Evolutionary conservation across 176 grass and related monocot genomes (phyloP), one percentile per base, ranked within the genome.

Genomic region (Tuctoria greenei): DNA sequence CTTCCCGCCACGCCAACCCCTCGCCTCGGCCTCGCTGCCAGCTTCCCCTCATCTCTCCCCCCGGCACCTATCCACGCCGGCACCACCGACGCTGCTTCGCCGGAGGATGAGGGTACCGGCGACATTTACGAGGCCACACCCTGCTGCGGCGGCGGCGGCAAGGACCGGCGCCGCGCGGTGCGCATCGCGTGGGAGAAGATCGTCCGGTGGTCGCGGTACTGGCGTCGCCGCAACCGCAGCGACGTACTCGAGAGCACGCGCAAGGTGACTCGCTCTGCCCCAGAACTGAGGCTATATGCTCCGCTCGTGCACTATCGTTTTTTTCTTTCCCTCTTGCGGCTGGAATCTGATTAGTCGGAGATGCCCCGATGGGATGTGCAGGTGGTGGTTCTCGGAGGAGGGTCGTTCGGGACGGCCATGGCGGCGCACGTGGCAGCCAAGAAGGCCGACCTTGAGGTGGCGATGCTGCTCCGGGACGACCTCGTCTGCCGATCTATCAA

Each of bases 151-250:
- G 72, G 82, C 42, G 80, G 61, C 8, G 74, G 90, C 4, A 78
- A 73, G 78, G 87, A 93, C 20, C 82, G 79, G 20, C 82, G 88
- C 55, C 79, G 82, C 27, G 86, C 42, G 28, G 88, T 97, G 67
- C 65, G 88, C 50, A 80, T 88, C 71, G 91, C 91, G 27, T 93
- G 91, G 95, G 95, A 97, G 91, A 97, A 97, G 86, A 88, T 97
- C 4, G 81, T 97, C 16, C 84, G 91, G 10, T 97, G 91, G 91
- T 97, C 91, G 52, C 86, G 88, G 64, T 97, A 88, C 21, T 92
- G 84, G 95, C 74, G 95, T 16, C 76, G 84, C 17, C 88, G 84
- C 50, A 91, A 91, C 56, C 81, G 80, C 31, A 87, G 81, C 81
- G 93, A 93, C 79, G 68, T 93, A 28, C 86, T 97, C 38, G 88